These are phyloP conservation scores for Kwoniella newhampshirensis DNA, from an alignment of 768 basidiomycete genomes.

Conservation along the genomic window DNA sequence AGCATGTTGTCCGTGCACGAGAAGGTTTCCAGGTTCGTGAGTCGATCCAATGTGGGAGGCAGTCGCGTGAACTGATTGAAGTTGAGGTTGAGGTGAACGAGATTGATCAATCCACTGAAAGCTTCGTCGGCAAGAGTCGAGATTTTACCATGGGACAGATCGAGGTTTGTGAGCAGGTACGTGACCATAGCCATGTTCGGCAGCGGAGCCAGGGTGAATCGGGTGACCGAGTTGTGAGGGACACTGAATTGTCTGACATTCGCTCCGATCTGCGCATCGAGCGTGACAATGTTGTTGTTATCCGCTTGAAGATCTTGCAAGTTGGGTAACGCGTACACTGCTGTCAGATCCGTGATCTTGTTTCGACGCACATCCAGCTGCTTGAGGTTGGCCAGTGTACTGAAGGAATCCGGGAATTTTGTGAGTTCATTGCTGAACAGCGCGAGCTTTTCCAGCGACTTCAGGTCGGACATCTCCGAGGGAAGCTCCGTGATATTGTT, in stretches of 20 bases:
- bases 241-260: conserved; percentile 67
- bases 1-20: conserved; percentile 92
- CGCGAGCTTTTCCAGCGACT: conserved; percentile 67
- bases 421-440: conserved; percentile 83
- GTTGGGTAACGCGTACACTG: conserved; percentile 67
- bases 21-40: conserved; percentile 68
- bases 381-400: conserved; percentile 62
- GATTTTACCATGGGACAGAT: conserved; percentile 84
- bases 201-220: conserved; percentile 60
- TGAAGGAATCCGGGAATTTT: conserved; percentile 66
- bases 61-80: conserved; percentile 82
- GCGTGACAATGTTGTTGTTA: conserved; percentile 75
- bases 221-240: conserved; percentile 73
- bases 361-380: conserved; percentile 85
- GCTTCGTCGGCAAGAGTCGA: conserved; percentile 73
- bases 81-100: conserved; percentile 72
- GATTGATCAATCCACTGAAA: conserved; percentile 69
- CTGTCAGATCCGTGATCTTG: conserved; percentile 69
- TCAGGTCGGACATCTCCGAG: conserved; percentile 70
- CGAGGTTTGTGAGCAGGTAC: conserved; percentile 69
- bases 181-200: conserved; percentile 56
- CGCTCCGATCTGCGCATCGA: conserved; percentile 75
- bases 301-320: conserved; percentile 72
- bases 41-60: conserved; percentile 76
- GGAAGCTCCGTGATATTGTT: conserved; percentile 83